Evolutionary conservation across 2,329 filamentous ascomycete genomes (phyloP), one percentile per base, ranked within the genome.

Genomic region (Cercospora sojina): DNA sequence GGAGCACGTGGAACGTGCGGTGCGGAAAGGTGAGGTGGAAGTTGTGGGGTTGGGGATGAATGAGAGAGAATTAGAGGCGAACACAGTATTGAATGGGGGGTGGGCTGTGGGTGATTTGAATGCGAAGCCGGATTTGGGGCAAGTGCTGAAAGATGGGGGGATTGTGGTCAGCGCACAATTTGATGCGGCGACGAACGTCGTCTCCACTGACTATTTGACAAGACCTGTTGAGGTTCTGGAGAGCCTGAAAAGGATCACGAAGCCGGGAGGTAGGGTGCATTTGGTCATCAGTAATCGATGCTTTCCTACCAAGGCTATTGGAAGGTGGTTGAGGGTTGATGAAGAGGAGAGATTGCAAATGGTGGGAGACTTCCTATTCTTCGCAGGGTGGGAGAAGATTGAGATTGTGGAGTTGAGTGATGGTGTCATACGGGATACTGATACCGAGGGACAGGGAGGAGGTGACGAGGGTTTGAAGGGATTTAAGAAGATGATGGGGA

Each of bases 281-380:
- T 72, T 86, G 56, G 79, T 80, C 0, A 80, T 86, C 47, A 82
- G 80, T 29, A 84, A 85, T 72, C 79, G 84, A 3, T 85, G 82
- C 70, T 86, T 86, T 69, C 82, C 83, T 0, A 84, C 82, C 1
- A 86, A 86, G 69, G 83, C 80, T 1, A 79, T 85, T 5, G 76
- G 75, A 25, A 74, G 80, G 18, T 86, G 84, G 84, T 73, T 84
- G 71, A 72, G 76, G 62, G 73, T 83, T 29, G 70, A 74, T 59
- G 83, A 84, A 67, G 77, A 78, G 57, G 79, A 83, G 69, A 77
- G 82, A 58, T 71, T 85, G 68, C 69, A 77, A 64, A 83, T 85
- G 79, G 82, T 86, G 13, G 83, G 82, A 8, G 82, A 85, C 65
- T 86, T 83, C 70, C 74, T 86, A 66, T 79, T 81, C 72, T 83